Base-by-base conservation (phyloP, 257 asterid genomes). In the Pogostemon cablin region DNA sequence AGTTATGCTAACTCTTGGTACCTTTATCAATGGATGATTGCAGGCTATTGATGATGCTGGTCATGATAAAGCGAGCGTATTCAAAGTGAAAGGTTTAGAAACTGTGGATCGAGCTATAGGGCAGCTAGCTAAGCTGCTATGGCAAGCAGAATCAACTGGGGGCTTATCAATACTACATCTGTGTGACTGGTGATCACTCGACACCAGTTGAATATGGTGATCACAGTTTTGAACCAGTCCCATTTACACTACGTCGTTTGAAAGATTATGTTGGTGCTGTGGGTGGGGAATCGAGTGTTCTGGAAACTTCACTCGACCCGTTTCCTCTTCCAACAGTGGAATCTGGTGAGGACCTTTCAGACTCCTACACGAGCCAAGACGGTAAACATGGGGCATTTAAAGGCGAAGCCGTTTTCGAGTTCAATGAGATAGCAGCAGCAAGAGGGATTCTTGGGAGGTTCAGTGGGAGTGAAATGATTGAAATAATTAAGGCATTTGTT, bases 11-110 rank as follows among this genome's bases (percentile, higher is more conserved):
- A 55, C 12, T 46, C 44, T 43, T 34, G 38, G 43, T 46, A 11
- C 54, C 32, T 25, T 6, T 50, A 44, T 68, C 39, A 47, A 25
- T 15, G 20, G 7, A 3, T 75, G 67, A 71, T 8, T 68, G 71
- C 86, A 91, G 99, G 99, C 99, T 63, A 89, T 95, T 75, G 99
- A 95, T 20, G 99, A 95, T 65, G 99, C 98, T 9, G 99, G 99
- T 43, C 99, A 95, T 66, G 99, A 95, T 81, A 95, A 91, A 84
- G 96, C 98, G 9, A 86, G 93, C 77, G 74, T 88, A 74, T 91
- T 91, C 83, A 93, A 93, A 85, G 99, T 83, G 58, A 91, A 85
- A 80, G 99, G 96, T 62, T 68, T 93, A 63, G 99, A 91, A 80
- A 93, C 98, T 37, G 99, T 93, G n/a, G 99, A 93, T 78, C 73